phyloP scores from a whole-genome alignment of 345 rosid genomes.

The Bruguiera gymnorhiza region DNA sequence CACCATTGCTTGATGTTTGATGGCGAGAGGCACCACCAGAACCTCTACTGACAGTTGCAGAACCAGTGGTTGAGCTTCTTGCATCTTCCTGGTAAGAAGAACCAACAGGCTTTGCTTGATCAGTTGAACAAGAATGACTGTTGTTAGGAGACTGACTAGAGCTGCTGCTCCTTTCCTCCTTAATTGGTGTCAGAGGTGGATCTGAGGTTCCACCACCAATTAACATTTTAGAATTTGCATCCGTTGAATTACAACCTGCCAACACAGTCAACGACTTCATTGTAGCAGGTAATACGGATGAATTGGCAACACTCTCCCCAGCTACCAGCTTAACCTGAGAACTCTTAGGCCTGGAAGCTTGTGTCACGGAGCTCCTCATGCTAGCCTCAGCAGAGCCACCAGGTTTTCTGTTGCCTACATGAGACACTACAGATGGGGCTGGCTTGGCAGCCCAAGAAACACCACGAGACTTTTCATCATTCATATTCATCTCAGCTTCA shows the following conservation, averaged over 20 bases:
- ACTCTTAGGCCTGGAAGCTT: slow-evolving; percentile 55
- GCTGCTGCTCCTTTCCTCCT: slow-evolving; percentile 77
- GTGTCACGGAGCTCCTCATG: slow-evolving; percentile 49
- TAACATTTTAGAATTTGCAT: slow-evolving; percentile 42
- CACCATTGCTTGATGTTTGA: slow-evolving; percentile 55
- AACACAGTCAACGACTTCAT: slow-evolving; percentile 50
- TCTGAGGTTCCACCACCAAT: slow-evolving; percentile 40
- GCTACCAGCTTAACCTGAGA: slow-evolving; percentile 54
- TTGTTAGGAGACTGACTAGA: slow-evolving; percentile 82
- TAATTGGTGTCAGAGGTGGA: slow-evolving; percentile 34
- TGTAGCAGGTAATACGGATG: slow-evolving; percentile 54
- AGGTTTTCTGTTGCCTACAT: slow-evolving; percentile 48
- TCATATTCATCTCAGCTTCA: slow-evolving; percentile 69
- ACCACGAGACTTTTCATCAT: slow-evolving; percentile 66
- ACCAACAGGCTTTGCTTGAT: slow-evolving; percentile 55
- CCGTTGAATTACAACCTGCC: slow-evolving; percentile 40
- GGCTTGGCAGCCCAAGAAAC: slow-evolving; percentile 61
- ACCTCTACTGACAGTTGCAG: slow-evolving; percentile 37
- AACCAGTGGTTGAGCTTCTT: slow-evolving; percentile 60
- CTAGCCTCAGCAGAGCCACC: slow-evolving; percentile 60
- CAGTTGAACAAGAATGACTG: slow-evolving; percentile 67
- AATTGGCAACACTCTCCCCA: slow-evolving; percentile 48
- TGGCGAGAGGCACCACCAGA: slow-evolving; percentile 52
- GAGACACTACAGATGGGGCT: slow-evolving; percentile 56
- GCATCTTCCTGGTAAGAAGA: slow-evolving; percentile 57